Conservation (phyloP, 2,329 filamentous ascomycete genomes). For the Stachybotrys chlorohalonatus region DNA sequence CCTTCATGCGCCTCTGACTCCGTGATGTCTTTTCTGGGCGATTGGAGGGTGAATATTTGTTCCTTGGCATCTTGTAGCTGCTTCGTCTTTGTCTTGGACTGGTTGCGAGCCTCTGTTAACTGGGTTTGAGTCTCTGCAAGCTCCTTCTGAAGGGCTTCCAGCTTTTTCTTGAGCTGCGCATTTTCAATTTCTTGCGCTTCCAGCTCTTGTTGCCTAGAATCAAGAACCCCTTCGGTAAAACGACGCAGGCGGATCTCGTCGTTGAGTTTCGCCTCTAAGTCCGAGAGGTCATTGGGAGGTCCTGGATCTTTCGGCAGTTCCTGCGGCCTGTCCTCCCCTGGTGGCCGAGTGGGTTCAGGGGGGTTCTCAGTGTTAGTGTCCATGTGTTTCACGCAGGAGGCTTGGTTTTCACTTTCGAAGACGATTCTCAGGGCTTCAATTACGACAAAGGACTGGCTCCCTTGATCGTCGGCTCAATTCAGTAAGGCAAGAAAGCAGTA, state of each 20-base stretch:
- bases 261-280: constrained; percentile 15
- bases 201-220: constrained; percentile 24
- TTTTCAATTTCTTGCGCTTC: constrained; percentile 20
- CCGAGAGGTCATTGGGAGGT: constrained; percentile 6
- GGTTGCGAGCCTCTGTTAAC: constrained; percentile 18
- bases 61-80: constrained; percentile 19
- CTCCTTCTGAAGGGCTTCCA: constrained; percentile 20
- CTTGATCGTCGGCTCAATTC: neutral
- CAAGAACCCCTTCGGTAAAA: constrained; percentile 26
- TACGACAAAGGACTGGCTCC: neutral
- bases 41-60: constrained; percentile 22
- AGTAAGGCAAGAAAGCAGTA: too few species aligned
- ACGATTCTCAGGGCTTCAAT: neutral
- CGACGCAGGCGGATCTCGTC: constrained; percentile 22
- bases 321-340: neutral
- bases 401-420: too few species aligned
- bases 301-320: constrained; percentile 4
- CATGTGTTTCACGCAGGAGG: constrained; percentile 4
- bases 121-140: constrained; percentile 18
- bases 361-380: constrained; percentile 4
- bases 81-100: constrained; percentile 14
- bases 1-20: constrained; percentile 24
- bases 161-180: constrained; percentile 13
- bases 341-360: neutral
- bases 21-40: constrained; percentile 23